These are phyloP conservation scores for Saccharomycopsis sp. DNA, from an alignment of 805 yeast genomes.

Conservation along the genomic window DNA sequence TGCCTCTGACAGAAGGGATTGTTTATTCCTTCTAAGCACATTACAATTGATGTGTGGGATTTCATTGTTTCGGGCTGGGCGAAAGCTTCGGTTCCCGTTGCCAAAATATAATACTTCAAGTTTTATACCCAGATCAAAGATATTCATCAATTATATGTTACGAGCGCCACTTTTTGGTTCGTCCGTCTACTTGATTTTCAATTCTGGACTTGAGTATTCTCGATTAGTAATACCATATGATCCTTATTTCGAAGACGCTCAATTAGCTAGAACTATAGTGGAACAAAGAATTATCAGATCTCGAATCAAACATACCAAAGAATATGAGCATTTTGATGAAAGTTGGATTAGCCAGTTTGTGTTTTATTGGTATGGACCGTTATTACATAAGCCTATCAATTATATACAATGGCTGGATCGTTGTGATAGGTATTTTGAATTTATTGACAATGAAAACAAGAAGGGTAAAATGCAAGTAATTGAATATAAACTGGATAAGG, in stretches of 20 bases:
- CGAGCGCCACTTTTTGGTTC: constrained; percentile 2
- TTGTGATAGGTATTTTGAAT: neutral
- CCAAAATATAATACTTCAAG: too few species aligned
- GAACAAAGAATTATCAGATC: neutral
- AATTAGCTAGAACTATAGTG: neutral
- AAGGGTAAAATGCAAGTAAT: neutral
- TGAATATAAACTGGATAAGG: neutral
- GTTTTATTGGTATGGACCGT: neutral
- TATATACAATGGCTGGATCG: neutral
- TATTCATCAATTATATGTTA: constrained; percentile 4
- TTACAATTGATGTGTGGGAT: constrained; percentile 7
- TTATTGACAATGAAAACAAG: neutral
- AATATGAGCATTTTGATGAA: neutral
- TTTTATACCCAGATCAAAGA: neutral
- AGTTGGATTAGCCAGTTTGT: neutral
- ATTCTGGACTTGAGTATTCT: constrained; percentile 10
- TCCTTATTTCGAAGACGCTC: constrained; percentile 17
- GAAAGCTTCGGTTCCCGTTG: neutral
- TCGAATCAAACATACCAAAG: neutral
- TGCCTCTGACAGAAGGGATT: constrained; percentile 9
- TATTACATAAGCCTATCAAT: neutral
- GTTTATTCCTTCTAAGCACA: constrained; percentile 5
- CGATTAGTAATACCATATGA: constrained; percentile 15
- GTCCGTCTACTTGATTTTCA: constrained; percentile 1
- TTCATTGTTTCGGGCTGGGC: constrained; percentile 1